phyloP scores from a whole-genome alignment of 2,329 filamentous ascomycete genomes.

The Paraphaeosphaeria minitans region DNA sequence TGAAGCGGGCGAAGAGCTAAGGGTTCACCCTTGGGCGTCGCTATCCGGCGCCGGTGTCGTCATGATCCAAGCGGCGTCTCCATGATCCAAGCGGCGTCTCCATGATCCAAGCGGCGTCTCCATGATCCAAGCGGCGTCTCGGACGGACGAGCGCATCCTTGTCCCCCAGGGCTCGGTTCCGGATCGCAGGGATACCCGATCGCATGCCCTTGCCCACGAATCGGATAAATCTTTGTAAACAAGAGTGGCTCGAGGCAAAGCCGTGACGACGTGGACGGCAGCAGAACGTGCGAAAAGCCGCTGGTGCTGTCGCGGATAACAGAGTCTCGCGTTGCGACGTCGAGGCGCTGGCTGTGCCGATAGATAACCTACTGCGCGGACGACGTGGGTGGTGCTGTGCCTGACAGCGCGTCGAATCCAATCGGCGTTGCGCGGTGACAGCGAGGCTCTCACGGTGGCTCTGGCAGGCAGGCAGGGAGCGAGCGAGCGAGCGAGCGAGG shows the following conservation, averaged over 20 bases:
- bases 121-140: too few relatives aligned
- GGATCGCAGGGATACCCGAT: conserved; percentile 23
- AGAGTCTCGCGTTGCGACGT: conserved; percentile 17
- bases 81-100: too few relatives aligned
- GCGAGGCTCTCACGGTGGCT: conserved; percentile 4
- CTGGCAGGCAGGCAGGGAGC: too few relatives aligned
- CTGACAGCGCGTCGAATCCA: neutral
- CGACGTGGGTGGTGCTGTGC: conserved; percentile 13
- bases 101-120: too few relatives aligned
- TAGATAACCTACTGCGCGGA: conserved; percentile 33
- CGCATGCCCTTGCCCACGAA: conserved; percentile 16
- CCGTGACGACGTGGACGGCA: conserved; percentile 6
- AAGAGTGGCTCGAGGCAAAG: neutral
- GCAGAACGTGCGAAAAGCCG: conserved; percentile 1
- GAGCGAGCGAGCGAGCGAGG: neutral
- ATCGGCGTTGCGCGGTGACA: conserved; percentile 10
- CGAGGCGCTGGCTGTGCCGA: conserved; percentile 32
- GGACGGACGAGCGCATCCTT: conserved; percentile 17
- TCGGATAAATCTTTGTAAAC: neutral
- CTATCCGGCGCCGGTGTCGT: conserved; percentile 25
- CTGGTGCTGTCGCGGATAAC: conserved; percentile 14
- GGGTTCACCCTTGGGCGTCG: neutral
- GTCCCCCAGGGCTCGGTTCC: conserved; percentile 33
- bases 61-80: too few relatives aligned
- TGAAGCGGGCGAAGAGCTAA: conserved; percentile 1